Evolutionary conservation across 257 asterid species (phyloP).

Genomic region (Mitragyna speciosa): DNA sequence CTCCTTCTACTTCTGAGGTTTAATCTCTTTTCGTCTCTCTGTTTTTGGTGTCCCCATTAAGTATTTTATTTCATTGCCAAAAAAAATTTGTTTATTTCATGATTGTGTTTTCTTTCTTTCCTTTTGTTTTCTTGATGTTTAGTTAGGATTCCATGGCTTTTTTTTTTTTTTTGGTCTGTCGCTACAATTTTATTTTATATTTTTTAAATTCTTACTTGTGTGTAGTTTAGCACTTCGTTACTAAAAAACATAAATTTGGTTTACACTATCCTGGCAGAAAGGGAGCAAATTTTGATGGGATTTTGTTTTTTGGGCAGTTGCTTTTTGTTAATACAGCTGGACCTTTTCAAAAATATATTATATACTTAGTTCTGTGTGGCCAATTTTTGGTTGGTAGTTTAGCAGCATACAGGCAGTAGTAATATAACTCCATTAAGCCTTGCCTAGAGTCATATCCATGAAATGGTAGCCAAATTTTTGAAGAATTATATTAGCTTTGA

Average conservation of each 20-base stretch:
- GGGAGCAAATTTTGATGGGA: neutral
- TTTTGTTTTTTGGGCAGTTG: neutral
- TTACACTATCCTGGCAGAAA: neutral
- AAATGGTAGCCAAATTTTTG: too few species aligned
- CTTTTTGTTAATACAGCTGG: neutral
- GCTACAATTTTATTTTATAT: neutral
- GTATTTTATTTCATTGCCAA: neutral
- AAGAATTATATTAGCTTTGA: neutral
- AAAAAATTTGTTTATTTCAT: neutral
- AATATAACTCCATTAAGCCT: neutral
- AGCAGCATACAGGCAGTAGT: neutral
- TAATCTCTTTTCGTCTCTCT: constrained; percentile 9
- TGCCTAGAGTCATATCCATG: neutral
- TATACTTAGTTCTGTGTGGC: neutral
- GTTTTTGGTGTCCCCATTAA: neutral
- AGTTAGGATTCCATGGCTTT: neutral
- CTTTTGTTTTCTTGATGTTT: neutral
- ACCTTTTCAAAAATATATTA: neutral
- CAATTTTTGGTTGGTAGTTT: neutral
- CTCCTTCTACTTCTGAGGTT: constrained; percentile 39
- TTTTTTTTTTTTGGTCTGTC: neutral
- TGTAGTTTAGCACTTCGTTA: neutral
- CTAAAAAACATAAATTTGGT: neutral
- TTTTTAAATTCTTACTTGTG: too few species aligned
- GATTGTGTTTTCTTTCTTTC: neutral